Evolutionary conservation across 163 green algal species (phyloP).

Genomic region (Picocystis sp.): DNA sequence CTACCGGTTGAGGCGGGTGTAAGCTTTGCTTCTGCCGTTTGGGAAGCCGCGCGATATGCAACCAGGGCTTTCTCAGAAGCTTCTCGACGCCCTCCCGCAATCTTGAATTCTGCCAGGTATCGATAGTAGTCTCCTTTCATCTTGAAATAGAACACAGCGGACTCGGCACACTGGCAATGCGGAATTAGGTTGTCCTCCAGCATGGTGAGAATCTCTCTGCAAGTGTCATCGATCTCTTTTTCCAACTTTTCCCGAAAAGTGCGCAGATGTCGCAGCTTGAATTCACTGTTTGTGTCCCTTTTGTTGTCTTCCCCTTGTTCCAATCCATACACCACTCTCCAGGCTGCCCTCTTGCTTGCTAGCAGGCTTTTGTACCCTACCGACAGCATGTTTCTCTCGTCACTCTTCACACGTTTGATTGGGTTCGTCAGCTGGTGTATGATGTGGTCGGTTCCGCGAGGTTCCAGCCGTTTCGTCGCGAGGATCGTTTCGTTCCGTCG

Average conservation of each 20-base stretch:
- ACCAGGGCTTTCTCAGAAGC: slow-evolving; percentile 19
- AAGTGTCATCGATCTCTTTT: slow-evolving; percentile 25
- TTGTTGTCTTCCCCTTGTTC: slow-evolving; percentile 28
- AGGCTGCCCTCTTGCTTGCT: slow-evolving; percentile 25
- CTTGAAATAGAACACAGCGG: slow-evolving; percentile 37
- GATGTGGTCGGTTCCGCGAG: no score
- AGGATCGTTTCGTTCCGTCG: no score
- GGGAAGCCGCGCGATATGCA: slow-evolving; percentile 21
- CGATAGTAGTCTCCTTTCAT: slow-evolving; percentile 40
- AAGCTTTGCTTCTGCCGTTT: slow-evolving; percentile 19
- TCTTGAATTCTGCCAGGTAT: slow-evolving; percentile 36
- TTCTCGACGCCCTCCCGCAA: slow-evolving; percentile 19
- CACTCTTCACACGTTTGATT: background rate
- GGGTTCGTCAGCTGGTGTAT: no score
- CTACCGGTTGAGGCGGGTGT: slow-evolving; percentile 26
- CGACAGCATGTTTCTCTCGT: slow-evolving; percentile 34
- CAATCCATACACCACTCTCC: slow-evolving; percentile 30
- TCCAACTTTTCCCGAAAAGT: slow-evolving; percentile 26
- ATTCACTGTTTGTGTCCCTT: slow-evolving; percentile 17
- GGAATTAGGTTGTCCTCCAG: slow-evolving; percentile 26
- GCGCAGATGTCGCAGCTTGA: slow-evolving; percentile 26
- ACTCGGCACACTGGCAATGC: slow-evolving; percentile 20
- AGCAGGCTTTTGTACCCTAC: slow-evolving; percentile 40
- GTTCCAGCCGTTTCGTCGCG: no score
- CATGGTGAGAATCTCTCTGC: slow-evolving; percentile 22